Conservation (phyloP, 176 grass and related monocot genomes). For the Musa schizocarpa region DNA sequence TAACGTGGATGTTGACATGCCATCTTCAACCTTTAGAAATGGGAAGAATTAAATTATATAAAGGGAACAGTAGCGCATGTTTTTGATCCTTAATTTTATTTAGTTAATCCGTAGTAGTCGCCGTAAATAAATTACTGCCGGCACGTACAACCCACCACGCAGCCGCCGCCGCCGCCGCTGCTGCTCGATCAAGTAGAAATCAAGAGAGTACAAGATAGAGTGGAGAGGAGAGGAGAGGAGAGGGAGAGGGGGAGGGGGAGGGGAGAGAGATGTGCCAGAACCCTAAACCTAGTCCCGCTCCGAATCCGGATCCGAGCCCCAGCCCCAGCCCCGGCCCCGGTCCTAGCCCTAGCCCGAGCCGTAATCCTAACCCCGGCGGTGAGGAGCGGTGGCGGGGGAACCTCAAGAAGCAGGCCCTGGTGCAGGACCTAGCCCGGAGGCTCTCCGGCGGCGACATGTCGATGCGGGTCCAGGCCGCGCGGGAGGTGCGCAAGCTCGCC, state of each 20-base stretch:
- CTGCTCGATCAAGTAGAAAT: no score
- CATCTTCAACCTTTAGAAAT: no score
- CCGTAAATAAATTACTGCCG: no score
- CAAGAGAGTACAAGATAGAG: no score
- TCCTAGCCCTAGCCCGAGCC: neutral
- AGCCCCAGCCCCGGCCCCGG: neutral
- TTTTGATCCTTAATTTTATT: no score
- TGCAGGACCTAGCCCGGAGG: constrained; percentile 19
- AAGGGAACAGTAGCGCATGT: no score
- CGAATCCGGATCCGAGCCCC: neutral
- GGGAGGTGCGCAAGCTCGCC: constrained; percentile 17
- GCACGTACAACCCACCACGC: no score
- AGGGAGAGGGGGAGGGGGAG: neutral
- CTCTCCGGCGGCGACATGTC: constrained; percentile 14
- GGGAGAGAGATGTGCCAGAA: constrained; percentile 17
- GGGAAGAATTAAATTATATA: no score
- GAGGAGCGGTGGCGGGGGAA: neutral
- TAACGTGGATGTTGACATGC: no score
- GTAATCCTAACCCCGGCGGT: neutral
- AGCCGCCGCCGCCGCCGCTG: no score
- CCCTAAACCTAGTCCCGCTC: constrained; percentile 10
- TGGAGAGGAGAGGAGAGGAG: neutral
- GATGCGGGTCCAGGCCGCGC: constrained; percentile 13
- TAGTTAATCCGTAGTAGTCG: no score
- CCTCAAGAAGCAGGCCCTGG: constrained; percentile 14